Base-by-base conservation (phyloP, 768 basidiomycete genomes). In the Ephemerocybe angulata region DNA sequence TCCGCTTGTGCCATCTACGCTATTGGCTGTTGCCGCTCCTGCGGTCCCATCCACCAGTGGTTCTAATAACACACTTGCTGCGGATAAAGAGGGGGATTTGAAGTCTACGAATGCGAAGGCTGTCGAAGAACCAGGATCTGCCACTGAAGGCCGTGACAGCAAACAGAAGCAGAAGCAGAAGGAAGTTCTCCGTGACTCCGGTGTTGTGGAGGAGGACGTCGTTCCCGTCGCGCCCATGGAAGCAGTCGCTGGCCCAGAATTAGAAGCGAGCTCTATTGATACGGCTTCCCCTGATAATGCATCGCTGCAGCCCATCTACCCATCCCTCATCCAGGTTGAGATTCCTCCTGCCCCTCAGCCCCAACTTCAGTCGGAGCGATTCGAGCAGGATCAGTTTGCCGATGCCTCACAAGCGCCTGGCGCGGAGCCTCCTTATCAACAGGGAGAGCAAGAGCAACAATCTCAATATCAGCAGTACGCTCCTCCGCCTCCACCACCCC, bases 291-390 rank as follows among this genome's bases (percentile, higher is more conserved):
- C n/a, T n/a, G 38, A 41, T 13, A 41, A 41, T 19, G 17, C 22
- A 6, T 27, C n/a, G 8, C 21, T 25, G 28, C 22, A 50, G 17
- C 27, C 31, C 21, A 21, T 42, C 2, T 50, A 50, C 30, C 49
- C 48, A 3, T n/a, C 49, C 12, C 22, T 56, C n/a, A 51, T 56
- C 13, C 55, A 56, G 30, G 33, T 56, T 21, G 55, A 56, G 27
- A 42, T 49, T 13, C 28, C 30, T 19, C 54, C 54, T 55, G 46
- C 53, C 2, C 53, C 53, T 24, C 53, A 46, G 33, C 50, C 50
- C n/a, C 24, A 53, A 22, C 35, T n/a, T 24, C 43, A 22, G 38
- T 19, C 5, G 6, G 43, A 46, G 4, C 43, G 11, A 22, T 35
- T 35, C 33, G 46, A 17, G 17, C 33, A 35, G 33, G 8, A 35